phyloP scores from a whole-genome alignment of 129 eudicot genomes.

The Scalesia atractyloides region DNA sequence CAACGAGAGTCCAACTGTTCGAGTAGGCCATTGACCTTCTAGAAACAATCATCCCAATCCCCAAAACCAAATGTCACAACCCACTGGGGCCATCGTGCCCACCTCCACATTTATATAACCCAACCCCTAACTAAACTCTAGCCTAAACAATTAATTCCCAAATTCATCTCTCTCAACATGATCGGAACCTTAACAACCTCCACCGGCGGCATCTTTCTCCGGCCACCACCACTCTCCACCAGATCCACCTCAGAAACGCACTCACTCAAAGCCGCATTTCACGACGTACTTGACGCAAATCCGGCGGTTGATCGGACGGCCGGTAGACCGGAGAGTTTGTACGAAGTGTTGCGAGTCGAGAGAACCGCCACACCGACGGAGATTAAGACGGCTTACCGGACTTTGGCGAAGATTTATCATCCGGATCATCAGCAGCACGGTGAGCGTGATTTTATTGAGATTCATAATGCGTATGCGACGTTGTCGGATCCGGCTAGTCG shows the following conservation, averaged over 20 bases:
- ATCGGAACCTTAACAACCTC: constrained; percentile 23
- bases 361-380: constrained; percentile 60
- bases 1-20: not conserved
- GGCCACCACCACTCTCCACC: not conserved
- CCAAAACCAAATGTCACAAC: too few relatives aligned
- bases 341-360: constrained; percentile 66
- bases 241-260: not conserved
- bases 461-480: constrained; percentile 66
- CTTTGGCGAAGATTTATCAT: constrained; percentile 80
- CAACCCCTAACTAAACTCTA: not conserved
- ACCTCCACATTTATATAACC: constrained; percentile 2
- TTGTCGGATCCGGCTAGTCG: constrained; percentile 75
- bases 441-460: constrained; percentile 52
- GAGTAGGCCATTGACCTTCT: not conserved
- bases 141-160: not conserved
- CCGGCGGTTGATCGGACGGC: constrained; percentile 6
- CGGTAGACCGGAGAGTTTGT: constrained; percentile 35
- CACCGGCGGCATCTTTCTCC: constrained; percentile 9
- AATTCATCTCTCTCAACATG: not conserved
- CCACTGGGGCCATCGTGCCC: not conserved
- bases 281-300: constrained; percentile 34
- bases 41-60: constrained; percentile 10
- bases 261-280: constrained; percentile 26
- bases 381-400: constrained; percentile 82
- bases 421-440: constrained; percentile 53